phyloP scores from a whole-genome alignment of 495 filamentous ascomycete species.

The Bathelium albidoporum region DNA sequence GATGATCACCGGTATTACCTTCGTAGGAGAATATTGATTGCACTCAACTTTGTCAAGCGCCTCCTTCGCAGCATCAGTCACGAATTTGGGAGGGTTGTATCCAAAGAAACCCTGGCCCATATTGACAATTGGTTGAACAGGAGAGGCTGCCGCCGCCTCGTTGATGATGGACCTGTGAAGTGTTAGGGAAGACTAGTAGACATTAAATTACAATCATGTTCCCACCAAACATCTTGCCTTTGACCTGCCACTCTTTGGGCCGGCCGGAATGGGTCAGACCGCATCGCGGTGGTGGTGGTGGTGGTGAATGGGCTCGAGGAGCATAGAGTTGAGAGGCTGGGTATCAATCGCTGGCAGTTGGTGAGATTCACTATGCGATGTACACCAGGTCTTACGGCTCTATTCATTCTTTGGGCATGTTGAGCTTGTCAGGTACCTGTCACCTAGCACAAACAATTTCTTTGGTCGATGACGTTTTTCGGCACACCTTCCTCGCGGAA shows the following conservation, averaged over 20 bases:
- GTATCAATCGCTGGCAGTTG: no score
- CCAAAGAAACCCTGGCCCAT: conserved; percentile 98
- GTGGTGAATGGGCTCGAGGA: conserved; percentile 12
- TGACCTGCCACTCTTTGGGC: conserved; percentile 69
- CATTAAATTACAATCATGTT: conserved; percentile 2
- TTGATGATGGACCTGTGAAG: conserved; percentile 78
- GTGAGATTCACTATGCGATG: background rate
- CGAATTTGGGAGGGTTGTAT: conserved; percentile 90
- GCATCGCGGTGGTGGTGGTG: conserved; percentile 15
- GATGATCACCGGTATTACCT: conserved; percentile 36
- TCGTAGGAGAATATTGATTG: conserved; percentile 96
- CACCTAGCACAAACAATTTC: background rate
- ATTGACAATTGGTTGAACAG: conserved; percentile 84
- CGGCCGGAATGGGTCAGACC: conserved; percentile 46
- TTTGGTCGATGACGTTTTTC: background rate
- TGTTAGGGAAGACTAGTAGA: background rate
- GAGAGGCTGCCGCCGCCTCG: conserved; percentile 74
- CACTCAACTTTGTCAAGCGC: conserved; percentile 90
- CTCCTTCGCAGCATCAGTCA: conserved; percentile 79
- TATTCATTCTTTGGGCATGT: background rate
- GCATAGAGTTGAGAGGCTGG: background rate
- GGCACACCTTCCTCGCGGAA: background rate
- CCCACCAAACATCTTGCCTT: conserved; percentile 88
- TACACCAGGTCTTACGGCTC: background rate
- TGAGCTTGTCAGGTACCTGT: background rate